Conservation (phyloP, 352 stramenopile genomes). For the Phytophthora colocasiae region DNA sequence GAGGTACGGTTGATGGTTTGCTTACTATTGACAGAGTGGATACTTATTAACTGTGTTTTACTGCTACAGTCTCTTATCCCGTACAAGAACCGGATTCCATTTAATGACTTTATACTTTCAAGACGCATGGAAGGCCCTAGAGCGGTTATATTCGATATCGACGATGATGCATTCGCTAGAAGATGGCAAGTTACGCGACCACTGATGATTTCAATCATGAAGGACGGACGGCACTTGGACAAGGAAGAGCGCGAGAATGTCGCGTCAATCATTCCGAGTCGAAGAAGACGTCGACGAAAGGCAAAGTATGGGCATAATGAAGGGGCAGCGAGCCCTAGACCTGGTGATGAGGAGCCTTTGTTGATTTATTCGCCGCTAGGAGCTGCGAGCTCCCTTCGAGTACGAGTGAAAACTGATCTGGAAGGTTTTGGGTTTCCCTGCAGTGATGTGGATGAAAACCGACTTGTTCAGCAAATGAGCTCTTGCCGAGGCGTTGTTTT, state of each 20-base stretch:
- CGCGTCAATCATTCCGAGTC: slow-evolving; percentile 25
- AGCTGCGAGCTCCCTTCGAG: slow-evolving; percentile 27
- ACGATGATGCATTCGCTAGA: slow-evolving; percentile 49
- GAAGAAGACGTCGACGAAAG: slow-evolving; percentile 19
- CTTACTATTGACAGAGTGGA: not conserved
- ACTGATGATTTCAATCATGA: slow-evolving; percentile 58
- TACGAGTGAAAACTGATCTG: slow-evolving; percentile 33
- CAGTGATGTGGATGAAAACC: slow-evolving; percentile 31
- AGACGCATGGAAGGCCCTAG: slow-evolving; percentile 41
- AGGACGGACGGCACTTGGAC: slow-evolving; percentile 44
- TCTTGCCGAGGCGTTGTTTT: slow-evolving; percentile 40
- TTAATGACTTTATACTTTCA: slow-evolving; percentile 58
- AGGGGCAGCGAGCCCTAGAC: slow-evolving; percentile 4
- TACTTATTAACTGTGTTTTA: slow-evolving; percentile 6
- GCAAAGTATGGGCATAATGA: slow-evolving; percentile 6
- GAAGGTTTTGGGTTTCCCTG: slow-evolving; percentile 37
- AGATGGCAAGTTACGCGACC: slow-evolving; percentile 57
- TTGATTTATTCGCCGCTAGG: slow-evolving; percentile 43
- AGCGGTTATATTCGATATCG: slow-evolving; percentile 60
- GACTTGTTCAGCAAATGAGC: slow-evolving; percentile 41
- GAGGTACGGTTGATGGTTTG: slow-evolving; percentile 21
- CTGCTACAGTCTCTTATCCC: slow-evolving; percentile 48
- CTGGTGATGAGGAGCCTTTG: slow-evolving; percentile 22
- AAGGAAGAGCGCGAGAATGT: slow-evolving; percentile 44
- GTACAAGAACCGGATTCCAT: slow-evolving; percentile 51